Conservation (phyloP, 2,329 filamentous ascomycete species). For the Zalaria sp. region DNA sequence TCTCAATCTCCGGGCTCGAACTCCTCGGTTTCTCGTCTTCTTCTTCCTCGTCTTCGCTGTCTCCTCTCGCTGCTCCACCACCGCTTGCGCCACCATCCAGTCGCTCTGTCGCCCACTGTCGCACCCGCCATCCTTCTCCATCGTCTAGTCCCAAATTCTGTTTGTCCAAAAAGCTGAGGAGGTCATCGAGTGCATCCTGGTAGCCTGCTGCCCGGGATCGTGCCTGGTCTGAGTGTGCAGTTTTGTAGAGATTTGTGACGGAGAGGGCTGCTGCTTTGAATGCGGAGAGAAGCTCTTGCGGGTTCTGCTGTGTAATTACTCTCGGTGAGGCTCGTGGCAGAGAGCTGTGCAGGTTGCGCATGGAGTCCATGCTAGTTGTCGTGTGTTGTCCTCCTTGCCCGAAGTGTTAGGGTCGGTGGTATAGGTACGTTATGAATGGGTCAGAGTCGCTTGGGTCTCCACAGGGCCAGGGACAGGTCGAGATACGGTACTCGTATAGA, state of each 20-base stretch:
- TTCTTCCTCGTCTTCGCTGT: slow-evolving; percentile 56
- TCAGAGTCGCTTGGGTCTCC: no score
- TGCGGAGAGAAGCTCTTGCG: slow-evolving; percentile 54
- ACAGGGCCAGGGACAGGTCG: no score
- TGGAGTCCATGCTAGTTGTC: slow-evolving; percentile 13
- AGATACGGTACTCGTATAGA: no score
- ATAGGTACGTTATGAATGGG: no score
- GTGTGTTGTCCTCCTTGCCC: no score
- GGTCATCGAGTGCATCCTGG: slow-evolving; percentile 83
- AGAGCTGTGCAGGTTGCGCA: slow-evolving; percentile 48
- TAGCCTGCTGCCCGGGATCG: slow-evolving; percentile 71
- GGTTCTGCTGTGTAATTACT: slow-evolving; percentile 18
- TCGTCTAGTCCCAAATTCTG: slow-evolving; percentile 65
- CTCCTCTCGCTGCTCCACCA: slow-evolving; percentile 25
- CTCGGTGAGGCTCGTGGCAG: slow-evolving; percentile 37
- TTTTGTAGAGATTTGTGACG: slow-evolving; percentile 94
- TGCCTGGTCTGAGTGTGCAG: slow-evolving; percentile 62
- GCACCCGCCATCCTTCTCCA: slow-evolving; percentile 57
- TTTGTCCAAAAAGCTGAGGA: slow-evolving; percentile 73
- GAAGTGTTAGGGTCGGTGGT: no score
- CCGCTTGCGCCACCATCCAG: slow-evolving; percentile 46
- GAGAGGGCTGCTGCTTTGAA: slow-evolving; percentile 89
- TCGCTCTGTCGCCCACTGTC: slow-evolving; percentile 56
- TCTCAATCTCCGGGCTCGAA: slow-evolving; percentile 17
- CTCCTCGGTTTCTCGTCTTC: slow-evolving; percentile 40